Conservation (phyloP, 257 asterid species). For the Solanum sitiens region DNA sequence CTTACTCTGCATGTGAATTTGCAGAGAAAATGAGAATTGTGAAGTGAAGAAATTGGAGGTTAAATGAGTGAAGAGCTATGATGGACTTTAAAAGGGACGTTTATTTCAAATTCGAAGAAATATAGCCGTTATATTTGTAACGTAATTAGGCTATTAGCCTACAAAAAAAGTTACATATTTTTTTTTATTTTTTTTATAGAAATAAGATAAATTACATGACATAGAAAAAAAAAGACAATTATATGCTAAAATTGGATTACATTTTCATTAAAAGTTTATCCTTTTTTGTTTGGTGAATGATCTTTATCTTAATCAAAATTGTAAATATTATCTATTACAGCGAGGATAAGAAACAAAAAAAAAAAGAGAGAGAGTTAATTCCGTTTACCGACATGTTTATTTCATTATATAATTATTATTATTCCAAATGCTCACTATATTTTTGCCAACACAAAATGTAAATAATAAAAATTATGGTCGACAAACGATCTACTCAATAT, state of each 20-base stretch:
- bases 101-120: neutral
- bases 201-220: neutral
- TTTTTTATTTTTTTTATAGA: neutral
- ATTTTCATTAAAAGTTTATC: no score
- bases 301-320: neutral
- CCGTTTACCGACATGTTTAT: neutral
- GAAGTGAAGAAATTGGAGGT: neutral
- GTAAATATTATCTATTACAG: neutral
- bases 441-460: neutral
- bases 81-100: neutral
- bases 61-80: neutral
- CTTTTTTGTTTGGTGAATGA: neutral
- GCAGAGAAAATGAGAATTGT: neutral
- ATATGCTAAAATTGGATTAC: no score
- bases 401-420: neutral
- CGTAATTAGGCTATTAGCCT: neutral
- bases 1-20: neutral
- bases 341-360: neutral
- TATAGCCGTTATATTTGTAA: neutral
- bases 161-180: no score
- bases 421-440: neutral
- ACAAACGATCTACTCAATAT: no score
- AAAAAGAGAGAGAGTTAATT: neutral
- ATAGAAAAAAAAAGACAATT: no score
- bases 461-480: neutral